Conservation (phyloP, 305 asterid genomes). For the Fraxinus sp. region DNA sequence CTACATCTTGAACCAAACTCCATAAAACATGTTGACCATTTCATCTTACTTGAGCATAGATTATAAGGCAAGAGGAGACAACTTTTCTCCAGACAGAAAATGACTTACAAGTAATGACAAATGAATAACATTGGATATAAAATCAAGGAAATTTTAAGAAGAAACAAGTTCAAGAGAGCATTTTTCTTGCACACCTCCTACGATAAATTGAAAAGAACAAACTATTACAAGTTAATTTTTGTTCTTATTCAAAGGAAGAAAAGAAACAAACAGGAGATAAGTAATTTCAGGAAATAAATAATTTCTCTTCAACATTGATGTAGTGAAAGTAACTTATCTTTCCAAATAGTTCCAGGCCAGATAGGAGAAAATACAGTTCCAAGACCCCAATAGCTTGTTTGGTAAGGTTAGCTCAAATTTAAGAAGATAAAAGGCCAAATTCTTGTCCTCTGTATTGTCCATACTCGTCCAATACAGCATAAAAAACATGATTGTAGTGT, state of each 20-base stretch:
- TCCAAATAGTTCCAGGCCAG: neutral
- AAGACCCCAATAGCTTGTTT: neutral
- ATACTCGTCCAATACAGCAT: neutral
- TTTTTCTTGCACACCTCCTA: neutral
- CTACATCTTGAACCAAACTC: neutral
- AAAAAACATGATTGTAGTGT: neutral
- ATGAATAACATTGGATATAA: slow-evolving; percentile 12
- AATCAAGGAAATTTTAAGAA: neutral
- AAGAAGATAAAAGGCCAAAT: neutral
- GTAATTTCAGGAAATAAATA: neutral
- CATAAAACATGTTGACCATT: neutral
- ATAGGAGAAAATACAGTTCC: neutral
- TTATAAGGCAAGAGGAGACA: neutral
- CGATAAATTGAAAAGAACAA: neutral
- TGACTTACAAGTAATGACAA: neutral
- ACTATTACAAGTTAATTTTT: neutral
- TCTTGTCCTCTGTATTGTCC: neutral
- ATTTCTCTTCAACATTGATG: neutral
- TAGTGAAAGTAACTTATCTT: neutral
- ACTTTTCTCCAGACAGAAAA: neutral
- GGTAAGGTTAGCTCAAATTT: neutral
- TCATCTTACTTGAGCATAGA: neutral
- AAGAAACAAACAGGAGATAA: neutral
- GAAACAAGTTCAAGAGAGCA: neutral
- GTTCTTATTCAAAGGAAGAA: neutral